phyloP scores from a whole-genome alignment of 108 stramenopile species.

The Fragilariopsis cylindrus region DNA sequence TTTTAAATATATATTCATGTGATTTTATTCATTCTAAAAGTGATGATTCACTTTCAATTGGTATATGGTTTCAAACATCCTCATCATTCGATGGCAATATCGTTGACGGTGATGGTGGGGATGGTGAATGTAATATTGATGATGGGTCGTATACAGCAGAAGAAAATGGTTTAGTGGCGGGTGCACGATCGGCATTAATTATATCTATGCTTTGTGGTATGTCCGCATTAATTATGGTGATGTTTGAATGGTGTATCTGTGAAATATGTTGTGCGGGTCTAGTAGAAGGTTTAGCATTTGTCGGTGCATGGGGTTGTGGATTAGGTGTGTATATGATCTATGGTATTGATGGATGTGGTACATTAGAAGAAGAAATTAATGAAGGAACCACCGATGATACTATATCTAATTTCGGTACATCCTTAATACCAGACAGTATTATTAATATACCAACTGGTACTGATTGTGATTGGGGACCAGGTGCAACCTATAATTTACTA shows the following conservation, averaged over 20 bases:
- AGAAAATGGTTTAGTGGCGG: neutral
- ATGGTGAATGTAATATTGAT: slow-evolving; percentile 19
- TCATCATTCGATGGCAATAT: neutral
- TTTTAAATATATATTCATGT: slow-evolving; percentile 16
- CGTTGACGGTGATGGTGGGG: slow-evolving; percentile 9
- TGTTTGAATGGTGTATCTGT: slow-evolving; percentile 34
- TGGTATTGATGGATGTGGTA: slow-evolving; percentile 3
- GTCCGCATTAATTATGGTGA: slow-evolving; percentile 16
- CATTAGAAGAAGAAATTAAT: neutral
- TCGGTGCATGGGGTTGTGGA: slow-evolving; percentile 18
- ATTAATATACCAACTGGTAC: neutral
- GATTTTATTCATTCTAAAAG: slow-evolving; percentile 6
- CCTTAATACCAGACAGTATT: slow-evolving; percentile 11
- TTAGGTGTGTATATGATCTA: slow-evolving; percentile 28
- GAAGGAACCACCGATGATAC: neutral
- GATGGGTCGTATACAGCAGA: neutral
- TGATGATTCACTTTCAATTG: slow-evolving; percentile 1
- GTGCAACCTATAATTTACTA: slow-evolving; percentile 21
- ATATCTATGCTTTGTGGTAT: slow-evolving; percentile 17
- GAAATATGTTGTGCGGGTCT: slow-evolving; percentile 34
- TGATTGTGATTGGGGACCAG: slow-evolving; percentile 21
- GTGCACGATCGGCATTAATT: slow-evolving; percentile 23
- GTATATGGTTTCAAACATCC: slow-evolving; percentile 21
- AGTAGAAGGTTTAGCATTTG: slow-evolving; percentile 25
- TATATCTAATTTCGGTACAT: neutral